phyloP scores from a whole-genome alignment of 2,329 filamentous ascomycete species.

The Penicillium sp. region DNA sequence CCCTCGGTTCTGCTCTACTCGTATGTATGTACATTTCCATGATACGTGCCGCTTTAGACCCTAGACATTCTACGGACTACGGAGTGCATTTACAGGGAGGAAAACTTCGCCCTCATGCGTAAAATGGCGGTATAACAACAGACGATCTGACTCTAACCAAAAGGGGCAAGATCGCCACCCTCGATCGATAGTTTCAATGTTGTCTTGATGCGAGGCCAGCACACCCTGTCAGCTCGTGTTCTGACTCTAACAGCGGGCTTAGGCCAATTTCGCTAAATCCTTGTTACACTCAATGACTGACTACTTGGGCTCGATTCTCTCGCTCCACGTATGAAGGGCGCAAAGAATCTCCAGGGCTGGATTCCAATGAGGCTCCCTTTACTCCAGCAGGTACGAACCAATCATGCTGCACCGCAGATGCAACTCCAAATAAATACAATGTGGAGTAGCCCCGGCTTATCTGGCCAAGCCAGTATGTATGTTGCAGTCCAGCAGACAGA shows the following conservation, averaged over 20 bases:
- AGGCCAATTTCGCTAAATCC: no score
- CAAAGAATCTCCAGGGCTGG: not conserved
- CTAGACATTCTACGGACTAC: no score
- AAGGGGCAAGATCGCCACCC: not conserved
- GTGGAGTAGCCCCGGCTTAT: constrained; percentile 1
- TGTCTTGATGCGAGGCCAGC: not conserved
- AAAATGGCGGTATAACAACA: not conserved
- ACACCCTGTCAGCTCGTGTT: not conserved
- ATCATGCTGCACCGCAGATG: not conserved
- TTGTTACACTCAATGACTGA: no score
- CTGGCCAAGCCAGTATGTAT: not conserved
- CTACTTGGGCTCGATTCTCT: not conserved
- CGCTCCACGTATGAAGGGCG: not conserved
- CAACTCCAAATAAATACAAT: not conserved
- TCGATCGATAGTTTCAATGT: not conserved
- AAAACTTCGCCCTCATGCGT: not conserved
- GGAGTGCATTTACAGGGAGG: no score
- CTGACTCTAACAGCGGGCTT: not conserved
- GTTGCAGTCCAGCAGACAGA: no score
- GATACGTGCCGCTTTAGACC: no score
- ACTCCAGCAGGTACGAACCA: not conserved
- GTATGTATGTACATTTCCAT: no score
- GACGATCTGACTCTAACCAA: not conserved
- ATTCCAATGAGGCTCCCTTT: not conserved
- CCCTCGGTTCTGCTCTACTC: no score